Evolutionary conservation across 225 moss, liverwort and hornwort species (phyloP).

Genomic region (Marchantia paleacea): DNA sequence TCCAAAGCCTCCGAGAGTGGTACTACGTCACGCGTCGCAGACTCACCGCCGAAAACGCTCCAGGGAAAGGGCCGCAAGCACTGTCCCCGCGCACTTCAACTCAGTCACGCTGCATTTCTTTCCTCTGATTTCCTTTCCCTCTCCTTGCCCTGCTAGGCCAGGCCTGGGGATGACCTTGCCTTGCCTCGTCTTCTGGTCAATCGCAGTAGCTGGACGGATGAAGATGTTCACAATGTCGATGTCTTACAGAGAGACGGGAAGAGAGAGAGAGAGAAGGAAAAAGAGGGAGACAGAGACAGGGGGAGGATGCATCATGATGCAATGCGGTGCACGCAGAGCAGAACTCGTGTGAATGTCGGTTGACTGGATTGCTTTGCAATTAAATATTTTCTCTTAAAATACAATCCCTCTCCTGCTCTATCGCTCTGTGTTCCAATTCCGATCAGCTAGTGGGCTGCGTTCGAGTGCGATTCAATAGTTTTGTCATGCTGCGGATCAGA

Average conservation of each 20-base stretch:
- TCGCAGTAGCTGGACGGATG: too few species aligned
- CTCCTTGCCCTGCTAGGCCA: too few species aligned
- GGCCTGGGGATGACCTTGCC: too few species aligned
- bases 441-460: not conserved
- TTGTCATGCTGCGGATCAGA: too few species aligned
- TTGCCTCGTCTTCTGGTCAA: too few species aligned
- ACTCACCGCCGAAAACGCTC: not conserved
- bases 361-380: not conserved
- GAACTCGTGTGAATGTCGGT: not conserved
- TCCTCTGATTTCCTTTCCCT: too few species aligned
- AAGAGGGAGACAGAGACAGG: too few species aligned
- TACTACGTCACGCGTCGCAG: conserved; percentile 18
- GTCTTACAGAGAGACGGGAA: not conserved
- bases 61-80: not conserved
- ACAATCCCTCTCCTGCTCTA: not conserved
- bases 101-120: not conserved
- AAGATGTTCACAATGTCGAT: too few species aligned
- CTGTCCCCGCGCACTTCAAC: too few species aligned
- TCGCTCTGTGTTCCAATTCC: not conserved
- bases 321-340: not conserved
- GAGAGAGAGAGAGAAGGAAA: too few species aligned
- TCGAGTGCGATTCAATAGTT: not conserved
- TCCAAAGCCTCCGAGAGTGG: not conserved
- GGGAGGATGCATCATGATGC: not conserved
- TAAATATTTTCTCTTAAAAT: not conserved